Percentiles rank a stretch among this genome's conserved stretches.
These are phyloP conservation scores for Carnegiea gigantea DNA, from an alignment of 179 eudicot genomes.

Conservation along the genomic window DNA sequence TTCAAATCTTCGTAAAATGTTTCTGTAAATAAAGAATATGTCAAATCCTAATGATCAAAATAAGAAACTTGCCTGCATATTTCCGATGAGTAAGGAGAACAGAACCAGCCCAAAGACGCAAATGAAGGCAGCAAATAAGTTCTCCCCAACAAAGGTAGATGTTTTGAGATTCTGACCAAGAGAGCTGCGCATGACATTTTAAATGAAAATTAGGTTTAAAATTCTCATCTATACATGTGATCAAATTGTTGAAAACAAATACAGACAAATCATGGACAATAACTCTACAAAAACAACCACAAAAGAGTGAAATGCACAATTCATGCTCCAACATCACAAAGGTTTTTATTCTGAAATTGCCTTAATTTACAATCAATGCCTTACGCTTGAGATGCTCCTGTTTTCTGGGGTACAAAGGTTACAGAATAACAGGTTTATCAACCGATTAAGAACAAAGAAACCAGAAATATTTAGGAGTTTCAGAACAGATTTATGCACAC, in stretches of 20 bases:
- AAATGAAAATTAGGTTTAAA: neutral
- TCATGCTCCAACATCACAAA: neutral
- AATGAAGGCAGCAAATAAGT: constrained; percentile 71
- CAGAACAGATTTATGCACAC: constrained; percentile 24
- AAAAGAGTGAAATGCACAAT: neutral
- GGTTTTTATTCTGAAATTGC: neutral
- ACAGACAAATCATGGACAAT: neutral
- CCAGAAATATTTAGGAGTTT: neutral
- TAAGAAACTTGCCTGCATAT: constrained; percentile 72
- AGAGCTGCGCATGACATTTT: constrained; percentile 58
- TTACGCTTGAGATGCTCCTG: neutral
- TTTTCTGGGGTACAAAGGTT: neutral
- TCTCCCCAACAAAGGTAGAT: constrained; percentile 72
- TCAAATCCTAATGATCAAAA: neutral
- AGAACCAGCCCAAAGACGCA: constrained; percentile 83
- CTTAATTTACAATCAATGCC: neutral
- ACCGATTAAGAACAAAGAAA: neutral
- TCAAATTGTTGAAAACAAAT: neutral
- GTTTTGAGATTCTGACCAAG: constrained; percentile 91
- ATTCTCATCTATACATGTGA: neutral
- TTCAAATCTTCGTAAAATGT: neutral
- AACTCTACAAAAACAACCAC: neutral
- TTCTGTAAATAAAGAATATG: no score
- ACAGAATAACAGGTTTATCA: neutral
- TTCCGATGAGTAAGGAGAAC: constrained; percentile 81